Conservation (phyloP, 2,329 filamentous ascomycete genomes). For the Alternaria hordeiaustralica region DNA sequence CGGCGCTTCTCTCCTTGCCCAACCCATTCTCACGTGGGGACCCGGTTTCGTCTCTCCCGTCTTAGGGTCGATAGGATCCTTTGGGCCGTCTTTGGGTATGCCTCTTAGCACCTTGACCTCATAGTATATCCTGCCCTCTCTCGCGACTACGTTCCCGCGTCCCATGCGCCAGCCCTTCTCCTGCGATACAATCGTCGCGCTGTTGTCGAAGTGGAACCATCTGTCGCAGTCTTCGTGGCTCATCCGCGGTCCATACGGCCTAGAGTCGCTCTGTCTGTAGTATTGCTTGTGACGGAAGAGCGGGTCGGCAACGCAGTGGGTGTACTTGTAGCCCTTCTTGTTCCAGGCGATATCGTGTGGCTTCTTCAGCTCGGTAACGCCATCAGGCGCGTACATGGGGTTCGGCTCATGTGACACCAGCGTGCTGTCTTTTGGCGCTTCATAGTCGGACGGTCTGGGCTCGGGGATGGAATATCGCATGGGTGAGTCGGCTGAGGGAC, state of each 20-base stretch:
- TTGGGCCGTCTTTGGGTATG: slow-evolving; percentile 59
- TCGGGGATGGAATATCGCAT: slow-evolving; percentile 59
- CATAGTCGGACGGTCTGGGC: slow-evolving; percentile 57
- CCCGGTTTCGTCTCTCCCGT: slow-evolving; percentile 57
- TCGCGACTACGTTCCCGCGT: slow-evolving; percentile 85
- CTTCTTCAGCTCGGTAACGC: slow-evolving; percentile 53
- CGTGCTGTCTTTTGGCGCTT: slow-evolving; percentile 55
- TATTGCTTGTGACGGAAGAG: slow-evolving; percentile 84
- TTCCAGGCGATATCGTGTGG: slow-evolving; percentile 65
- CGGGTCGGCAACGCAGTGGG: slow-evolving; percentile 88
- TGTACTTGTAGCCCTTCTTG: slow-evolving; percentile 81
- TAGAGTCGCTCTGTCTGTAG: slow-evolving; percentile 86
- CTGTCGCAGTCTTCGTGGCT: slow-evolving; percentile 91
- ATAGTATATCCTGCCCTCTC: slow-evolving; percentile 92
- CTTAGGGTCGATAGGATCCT: slow-evolving; percentile 42
- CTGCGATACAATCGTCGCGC: slow-evolving; percentile 80
- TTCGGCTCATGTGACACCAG: slow-evolving; percentile 56
- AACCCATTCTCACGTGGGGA: slow-evolving; percentile 79
- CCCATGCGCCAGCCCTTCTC: slow-evolving; percentile 93
- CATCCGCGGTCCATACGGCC: slow-evolving; percentile 82
- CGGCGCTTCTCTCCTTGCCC: slow-evolving; percentile 79
- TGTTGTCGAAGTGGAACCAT: slow-evolving; percentile 79
- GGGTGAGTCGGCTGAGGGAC: slow-evolving; percentile 51
- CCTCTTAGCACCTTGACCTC: slow-evolving; percentile 90
- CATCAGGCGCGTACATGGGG: slow-evolving; percentile 52